phyloP scores from a whole-genome alignment of 2,329 filamentous ascomycete genomes.

The Paraconiothyrium brasiliense region DNA sequence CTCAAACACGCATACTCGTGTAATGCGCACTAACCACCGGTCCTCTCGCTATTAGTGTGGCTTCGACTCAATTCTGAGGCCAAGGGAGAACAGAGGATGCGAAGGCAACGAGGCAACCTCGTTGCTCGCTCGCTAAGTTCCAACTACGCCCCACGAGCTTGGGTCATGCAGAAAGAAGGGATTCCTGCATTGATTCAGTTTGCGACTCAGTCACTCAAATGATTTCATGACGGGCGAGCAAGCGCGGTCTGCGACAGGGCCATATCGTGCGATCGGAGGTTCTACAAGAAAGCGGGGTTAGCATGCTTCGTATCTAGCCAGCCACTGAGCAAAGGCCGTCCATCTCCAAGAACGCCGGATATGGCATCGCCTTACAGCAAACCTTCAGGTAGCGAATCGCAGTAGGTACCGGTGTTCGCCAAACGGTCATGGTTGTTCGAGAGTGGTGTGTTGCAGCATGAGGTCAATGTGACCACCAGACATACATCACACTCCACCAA shows the following conservation, averaged over 20 bases:
- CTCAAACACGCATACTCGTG: conserved; percentile 1
- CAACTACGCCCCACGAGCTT: not conserved
- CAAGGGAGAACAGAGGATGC: not conserved
- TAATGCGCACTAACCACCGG: not conserved
- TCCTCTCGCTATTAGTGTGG: not conserved
- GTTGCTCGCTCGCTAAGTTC: not conserved
- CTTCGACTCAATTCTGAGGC: conserved; percentile 2
- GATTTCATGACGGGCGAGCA: not conserved
- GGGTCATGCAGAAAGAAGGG: not conserved
- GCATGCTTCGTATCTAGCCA: not conserved
- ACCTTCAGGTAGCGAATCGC: not conserved
- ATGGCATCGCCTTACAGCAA: not conserved
- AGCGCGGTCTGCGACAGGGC: not conserved
- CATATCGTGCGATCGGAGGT: not conserved
- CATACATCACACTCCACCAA: not conserved
- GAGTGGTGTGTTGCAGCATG: conserved; percentile 1
- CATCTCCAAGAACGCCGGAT: not conserved
- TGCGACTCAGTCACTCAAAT: not conserved
- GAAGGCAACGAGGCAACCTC: too few species aligned
- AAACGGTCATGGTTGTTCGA: not conserved
- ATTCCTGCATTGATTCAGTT: conserved; percentile 4
- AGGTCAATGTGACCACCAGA: not conserved
- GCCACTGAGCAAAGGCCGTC: not conserved
- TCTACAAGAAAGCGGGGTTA: conserved; percentile 10
- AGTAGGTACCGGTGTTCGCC: not conserved